Base-by-base conservation (phyloP, 148 eudicot species). In the Agrostemma githago region DNA sequence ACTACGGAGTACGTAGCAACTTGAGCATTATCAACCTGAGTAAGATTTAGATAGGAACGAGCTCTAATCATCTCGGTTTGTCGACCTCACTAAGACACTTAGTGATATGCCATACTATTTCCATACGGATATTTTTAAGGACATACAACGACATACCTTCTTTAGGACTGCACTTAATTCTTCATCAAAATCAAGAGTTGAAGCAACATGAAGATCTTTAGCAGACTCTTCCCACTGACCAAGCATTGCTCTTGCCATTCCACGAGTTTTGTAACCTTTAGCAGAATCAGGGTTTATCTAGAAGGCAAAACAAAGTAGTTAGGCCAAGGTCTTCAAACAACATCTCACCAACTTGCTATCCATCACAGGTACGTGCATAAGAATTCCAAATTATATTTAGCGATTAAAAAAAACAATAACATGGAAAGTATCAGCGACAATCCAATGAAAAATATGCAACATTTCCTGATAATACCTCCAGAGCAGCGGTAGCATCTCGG, bases 221-320 rank as follows among this genome's bases (percentile, higher is more conserved):
- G 91, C 93, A 79, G 97, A 96, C 76, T 91, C 98, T 88, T 83
- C 88, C 98, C 98, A 94, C 59, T 88, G 87, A 21, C 96, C 97
- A 73, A 94, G 87, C 98, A 94, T 83, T 68, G 97, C 89, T 66
- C 84, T 82, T n/a, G 98, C 97, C 80, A 91, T 86, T 17, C 97
- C 97, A 39, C 97, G 89, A 26, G 91, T 73, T 82, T 91, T 94
- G 79, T 94, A 82, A 19, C 97, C 97, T 83, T 94, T 94, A 2
- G 97, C 96, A 79, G 97, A 91, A 83, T 94, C 96, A 15, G 98
- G 96, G 75, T 94, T 91, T 71, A 91, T 89, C 96, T 94, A 85
- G 6, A 75, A 74, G 71, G 43, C 34, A 14, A n/a, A 58, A 70
- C 10, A 65, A 6, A 38, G 14, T 12, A 17, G 9, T 64, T 39